Evolutionary conservation across 106 monocot genomes (phyloP).

Genomic region (Xerophyta viscosa): DNA sequence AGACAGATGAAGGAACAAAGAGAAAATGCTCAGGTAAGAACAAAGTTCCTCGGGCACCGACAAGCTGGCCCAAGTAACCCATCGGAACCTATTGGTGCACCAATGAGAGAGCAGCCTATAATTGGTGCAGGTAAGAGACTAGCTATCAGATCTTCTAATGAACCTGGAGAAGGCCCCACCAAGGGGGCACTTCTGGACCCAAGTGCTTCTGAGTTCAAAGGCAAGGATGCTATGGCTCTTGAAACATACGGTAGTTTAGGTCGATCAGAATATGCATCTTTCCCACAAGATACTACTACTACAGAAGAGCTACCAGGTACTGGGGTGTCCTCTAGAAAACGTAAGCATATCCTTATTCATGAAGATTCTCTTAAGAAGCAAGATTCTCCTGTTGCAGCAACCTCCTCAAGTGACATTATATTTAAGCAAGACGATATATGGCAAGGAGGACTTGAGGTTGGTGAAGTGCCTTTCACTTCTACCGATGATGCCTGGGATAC

Average conservation of each 20-base stretch:
- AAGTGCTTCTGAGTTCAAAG: too few relatives aligned
- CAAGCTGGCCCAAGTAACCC: neutral
- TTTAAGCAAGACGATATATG: constrained; percentile 2
- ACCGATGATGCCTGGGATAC: constrained; percentile 11
- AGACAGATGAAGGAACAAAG: constrained; percentile 29
- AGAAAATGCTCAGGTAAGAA: constrained; percentile 15
- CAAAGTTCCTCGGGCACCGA: constrained; percentile 39
- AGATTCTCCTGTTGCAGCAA: too few relatives aligned
- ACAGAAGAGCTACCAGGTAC: too few relatives aligned
- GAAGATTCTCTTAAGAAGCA: too few relatives aligned
- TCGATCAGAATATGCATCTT: too few relatives aligned
- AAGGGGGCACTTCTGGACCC: too few relatives aligned
- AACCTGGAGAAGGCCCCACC: too few relatives aligned
- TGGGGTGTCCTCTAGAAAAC: too few relatives aligned
- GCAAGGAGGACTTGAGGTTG: constrained; percentile 11
- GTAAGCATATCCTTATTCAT: too few relatives aligned
- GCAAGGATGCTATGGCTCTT: too few relatives aligned
- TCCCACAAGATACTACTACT: too few relatives aligned
- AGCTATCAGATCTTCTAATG: constrained; percentile 9
- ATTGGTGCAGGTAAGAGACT: neutral
- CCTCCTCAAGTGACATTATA: neutral
- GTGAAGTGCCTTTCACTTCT: constrained; percentile 5
- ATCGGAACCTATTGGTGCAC: constrained; percentile 2
- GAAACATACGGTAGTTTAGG: too few relatives aligned
- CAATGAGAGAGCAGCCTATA: constrained; percentile 6